These are phyloP conservation scores for Fistulifera pelliculosa DNA, from an alignment of 108 stramenopile genomes.

Conservation along the genomic window DNA sequence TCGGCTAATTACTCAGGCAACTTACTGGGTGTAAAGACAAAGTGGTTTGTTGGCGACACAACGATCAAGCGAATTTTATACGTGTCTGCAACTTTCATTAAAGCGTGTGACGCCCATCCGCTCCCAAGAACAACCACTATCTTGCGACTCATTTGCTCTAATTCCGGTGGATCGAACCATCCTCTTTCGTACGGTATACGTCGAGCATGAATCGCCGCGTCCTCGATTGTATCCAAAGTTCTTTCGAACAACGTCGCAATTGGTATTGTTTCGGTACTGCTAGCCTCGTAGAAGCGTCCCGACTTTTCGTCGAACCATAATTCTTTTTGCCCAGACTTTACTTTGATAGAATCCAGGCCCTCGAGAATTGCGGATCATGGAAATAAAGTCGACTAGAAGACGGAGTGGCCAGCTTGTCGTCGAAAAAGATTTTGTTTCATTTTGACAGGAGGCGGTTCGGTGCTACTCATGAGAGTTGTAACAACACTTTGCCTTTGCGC, in stretches of 20 bases:
- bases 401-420: no score
- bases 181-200: constrained; percentile 36
- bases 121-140: constrained; percentile 73
- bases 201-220: constrained; percentile 23
- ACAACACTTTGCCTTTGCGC: no score
- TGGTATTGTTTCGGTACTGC: not conserved
- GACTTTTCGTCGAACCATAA: no score
- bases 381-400: no score
- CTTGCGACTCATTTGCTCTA: constrained; percentile 11
- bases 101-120: constrained; percentile 78
- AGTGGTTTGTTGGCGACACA: constrained; percentile 56
- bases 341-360: no score
- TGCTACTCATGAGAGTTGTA: no score
- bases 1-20: not conserved
- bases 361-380: no score
- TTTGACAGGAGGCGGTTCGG: no score
- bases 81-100: constrained; percentile 52
- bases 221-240: constrained; percentile 43
- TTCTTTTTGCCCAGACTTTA: no score
- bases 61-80: constrained; percentile 51
- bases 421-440: no score
- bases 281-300: not conserved
- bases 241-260: constrained; percentile 20
- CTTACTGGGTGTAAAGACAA: constrained; percentile 63
- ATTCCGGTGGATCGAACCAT: constrained; percentile 14